A percentile compares a stretch with the other conserved stretches of the same genome.
Evolutionary conservation across 345 rosid genomes (phyloP).

Genomic region (Turnera subulata): DNA sequence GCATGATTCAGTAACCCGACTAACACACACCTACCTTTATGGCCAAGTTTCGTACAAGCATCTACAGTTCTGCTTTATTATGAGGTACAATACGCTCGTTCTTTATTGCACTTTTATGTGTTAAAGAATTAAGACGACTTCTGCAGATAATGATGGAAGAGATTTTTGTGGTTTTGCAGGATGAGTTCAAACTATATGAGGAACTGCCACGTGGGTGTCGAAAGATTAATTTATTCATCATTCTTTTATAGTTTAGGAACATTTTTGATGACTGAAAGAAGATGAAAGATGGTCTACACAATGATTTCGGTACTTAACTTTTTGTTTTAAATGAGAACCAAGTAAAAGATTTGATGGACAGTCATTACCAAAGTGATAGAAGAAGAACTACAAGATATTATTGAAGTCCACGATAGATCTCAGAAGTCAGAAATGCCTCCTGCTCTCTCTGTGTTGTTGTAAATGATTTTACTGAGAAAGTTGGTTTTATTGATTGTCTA

Average conservation of each 20-base stretch:
- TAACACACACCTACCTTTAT: slow-evolving; percentile 22
- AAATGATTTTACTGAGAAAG: slow-evolving; percentile 44
- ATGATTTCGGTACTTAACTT: slow-evolving; percentile 20
- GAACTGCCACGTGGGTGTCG: slow-evolving; percentile 36
- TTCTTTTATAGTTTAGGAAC: slow-evolving; percentile 42
- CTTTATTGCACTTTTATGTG: neutral
- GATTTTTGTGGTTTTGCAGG: slow-evolving; percentile 32
- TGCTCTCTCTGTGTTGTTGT: slow-evolving; percentile 23
- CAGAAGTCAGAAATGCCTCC: slow-evolving; percentile 20
- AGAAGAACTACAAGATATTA: slow-evolving; percentile 5
- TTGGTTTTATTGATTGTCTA: slow-evolving; percentile 26
- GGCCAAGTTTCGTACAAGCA: slow-evolving; percentile 5
- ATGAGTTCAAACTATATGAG: slow-evolving; percentile 32
- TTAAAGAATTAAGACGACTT: slow-evolving; percentile 9
- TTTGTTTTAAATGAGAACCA: slow-evolving; percentile 26
- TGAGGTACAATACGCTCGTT: slow-evolving; percentile 33
- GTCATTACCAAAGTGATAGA: slow-evolving; percentile 30
- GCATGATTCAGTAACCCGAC: slow-evolving; percentile 17
- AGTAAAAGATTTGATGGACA: slow-evolving; percentile 17
- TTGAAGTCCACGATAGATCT: slow-evolving; percentile 25
- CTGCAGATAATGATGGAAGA: slow-evolving; percentile 10
- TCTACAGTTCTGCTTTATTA: slow-evolving; percentile 12
- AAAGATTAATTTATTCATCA: slow-evolving; percentile 40
- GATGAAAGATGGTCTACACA: slow-evolving; percentile 26
- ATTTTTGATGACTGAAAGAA: slow-evolving; percentile 33